Conservation (phyloP, 2,329 filamentous ascomycete species). For the Nothomitra cinnamomea region DNA sequence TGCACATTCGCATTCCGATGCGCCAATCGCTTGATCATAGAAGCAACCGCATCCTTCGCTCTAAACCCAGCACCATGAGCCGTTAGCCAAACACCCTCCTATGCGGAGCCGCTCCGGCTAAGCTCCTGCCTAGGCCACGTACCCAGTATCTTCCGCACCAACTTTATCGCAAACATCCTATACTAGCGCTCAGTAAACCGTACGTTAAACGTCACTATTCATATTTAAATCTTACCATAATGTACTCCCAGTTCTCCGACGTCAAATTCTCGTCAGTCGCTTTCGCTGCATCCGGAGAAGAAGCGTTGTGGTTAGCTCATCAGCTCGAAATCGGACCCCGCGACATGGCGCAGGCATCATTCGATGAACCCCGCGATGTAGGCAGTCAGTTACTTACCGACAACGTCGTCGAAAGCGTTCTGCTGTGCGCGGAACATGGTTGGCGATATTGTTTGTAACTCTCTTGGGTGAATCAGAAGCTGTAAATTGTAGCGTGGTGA, state of each 20-base stretch:
- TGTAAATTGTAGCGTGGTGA: not conserved
- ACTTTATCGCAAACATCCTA: constrained; percentile 46
- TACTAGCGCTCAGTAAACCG: not conserved
- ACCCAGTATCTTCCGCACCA: constrained; percentile 30
- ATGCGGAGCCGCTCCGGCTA: not conserved
- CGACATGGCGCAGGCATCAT: constrained; percentile 1
- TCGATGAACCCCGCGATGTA: not conserved
- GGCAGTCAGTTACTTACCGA: constrained; percentile 33
- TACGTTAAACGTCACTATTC: not conserved
- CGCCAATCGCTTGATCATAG: constrained; percentile 79
- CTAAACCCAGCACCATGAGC: constrained; percentile 18
- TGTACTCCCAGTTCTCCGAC: constrained; percentile 61
- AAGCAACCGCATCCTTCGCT: constrained; percentile 71
- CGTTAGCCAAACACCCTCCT: constrained; percentile 1
- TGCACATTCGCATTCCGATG: constrained; percentile 94
- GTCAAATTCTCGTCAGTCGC: constrained; percentile 98
- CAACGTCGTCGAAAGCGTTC: constrained; percentile 53
- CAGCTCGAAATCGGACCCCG: not conserved
- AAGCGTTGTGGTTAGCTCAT: not conserved
- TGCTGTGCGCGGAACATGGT: constrained; percentile 43
- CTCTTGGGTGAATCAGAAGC: not conserved
- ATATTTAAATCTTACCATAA: constrained; percentile 31
- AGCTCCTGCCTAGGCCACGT: not conserved
- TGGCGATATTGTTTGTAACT: not conserved
- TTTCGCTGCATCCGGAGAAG: constrained; percentile 34